phyloP scores from a whole-genome alignment of 352 stramenopile genomes.

The Thalassiosira tumida region DNA sequence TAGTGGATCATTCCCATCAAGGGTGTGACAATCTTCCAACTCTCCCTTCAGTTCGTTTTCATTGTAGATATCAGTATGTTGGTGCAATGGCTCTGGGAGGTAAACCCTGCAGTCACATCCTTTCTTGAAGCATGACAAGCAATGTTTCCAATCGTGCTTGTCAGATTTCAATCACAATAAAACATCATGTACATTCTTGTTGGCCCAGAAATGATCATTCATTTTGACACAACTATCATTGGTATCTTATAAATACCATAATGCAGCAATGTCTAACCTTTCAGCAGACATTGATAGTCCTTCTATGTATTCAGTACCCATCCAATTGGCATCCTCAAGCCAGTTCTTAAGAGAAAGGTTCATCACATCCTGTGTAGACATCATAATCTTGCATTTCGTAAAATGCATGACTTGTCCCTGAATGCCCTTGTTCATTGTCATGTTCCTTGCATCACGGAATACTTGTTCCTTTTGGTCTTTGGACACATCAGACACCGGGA shows the following conservation, averaged over 20 bases:
- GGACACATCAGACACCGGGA: background rate
- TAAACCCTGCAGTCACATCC: constrained; percentile 41
- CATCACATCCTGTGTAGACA: constrained; percentile 12
- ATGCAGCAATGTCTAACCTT: constrained; percentile 36
- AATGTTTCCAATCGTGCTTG: constrained; percentile 37
- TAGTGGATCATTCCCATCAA: too few species aligned
- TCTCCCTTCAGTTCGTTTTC: background rate
- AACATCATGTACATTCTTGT: constrained; percentile 26
- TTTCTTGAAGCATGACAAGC: constrained; percentile 68
- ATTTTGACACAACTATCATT: background rate
- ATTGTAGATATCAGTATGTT: background rate
- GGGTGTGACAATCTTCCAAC: background rate
- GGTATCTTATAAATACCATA: constrained; percentile 47
- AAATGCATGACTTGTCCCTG: constrained; percentile 25
- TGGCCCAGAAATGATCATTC: constrained; percentile 35
- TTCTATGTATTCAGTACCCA: background rate
- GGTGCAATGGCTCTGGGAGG: background rate
- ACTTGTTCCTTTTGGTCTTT: background rate
- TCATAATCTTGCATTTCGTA: background rate
- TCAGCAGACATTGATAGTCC: background rate
- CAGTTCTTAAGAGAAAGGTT: constrained; percentile 15
- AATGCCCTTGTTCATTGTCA: background rate
- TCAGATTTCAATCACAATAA: constrained; percentile 54
- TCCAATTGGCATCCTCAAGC: background rate
- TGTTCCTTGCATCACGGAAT: constrained; percentile 17